Evolutionary conservation across 2,329 filamentous ascomycete species (phyloP), one percentile per base, ranked within the genome.

Genomic region (Sporothrix humicola): DNA sequence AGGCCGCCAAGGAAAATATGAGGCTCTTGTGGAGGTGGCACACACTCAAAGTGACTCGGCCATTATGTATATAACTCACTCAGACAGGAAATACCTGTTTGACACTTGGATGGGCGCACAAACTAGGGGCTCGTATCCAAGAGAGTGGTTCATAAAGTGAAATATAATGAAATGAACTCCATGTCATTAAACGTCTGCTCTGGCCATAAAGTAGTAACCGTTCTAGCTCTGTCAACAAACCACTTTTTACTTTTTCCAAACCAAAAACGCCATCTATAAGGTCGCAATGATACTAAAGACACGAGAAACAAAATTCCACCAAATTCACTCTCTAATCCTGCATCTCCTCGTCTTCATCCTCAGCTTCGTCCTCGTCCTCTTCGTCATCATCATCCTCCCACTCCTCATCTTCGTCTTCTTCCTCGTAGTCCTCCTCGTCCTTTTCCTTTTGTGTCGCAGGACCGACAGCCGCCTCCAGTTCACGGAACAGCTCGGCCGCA

Each of bases 401-500:
- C 58, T 83, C 85, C 63, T 85, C 85, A 12, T 84, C 85, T 50
- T 84, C 86, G 9, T 85, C 86, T 12, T 85, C 84, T 13, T 86
- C 88, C 9, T 85, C 88, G 42, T 86, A 87, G 48, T 85, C 86
- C 23, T 85, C 87, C 44, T 89, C 87, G 50, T 85, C 87, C 23
- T 68, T 63, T 69, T 77, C 87, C 20, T 86, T 85, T 44, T 86
- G 85, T 20, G 84, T 82, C 13, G 87, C 85, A 77, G 88, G 88
- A 3, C 91, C 91, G 2, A 95, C 83, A 78, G 90, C 90, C 74
- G 87, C 85, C 77, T 88, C 89, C 74, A 94, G 88, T 72, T 84
- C 85, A 56, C 85, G 84, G 59, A 94, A 83, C 61, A 97, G 85
- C 83, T 96, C 93, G 74, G 87, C 84, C 0, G 92, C 91, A 80